These are phyloP conservation scores for Colletotrichum higginsianum DNA, from an alignment of 2,329 filamentous ascomycete genomes.

Conservation along the genomic window DNA sequence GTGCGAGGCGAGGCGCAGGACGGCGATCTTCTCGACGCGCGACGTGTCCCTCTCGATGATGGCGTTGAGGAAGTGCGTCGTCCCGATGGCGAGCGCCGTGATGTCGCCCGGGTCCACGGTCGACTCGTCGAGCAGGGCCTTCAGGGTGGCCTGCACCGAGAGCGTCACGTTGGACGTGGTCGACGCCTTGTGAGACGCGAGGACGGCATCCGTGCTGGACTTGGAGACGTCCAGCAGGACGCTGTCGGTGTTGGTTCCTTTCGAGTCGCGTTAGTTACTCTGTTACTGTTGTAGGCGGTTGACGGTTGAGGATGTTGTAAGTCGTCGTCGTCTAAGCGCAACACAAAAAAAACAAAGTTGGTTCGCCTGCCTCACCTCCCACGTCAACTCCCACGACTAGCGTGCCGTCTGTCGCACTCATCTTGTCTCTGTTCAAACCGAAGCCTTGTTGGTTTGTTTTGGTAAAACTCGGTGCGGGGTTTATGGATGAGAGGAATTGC, in stretches of 20 bases:
- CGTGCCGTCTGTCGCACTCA: constrained; percentile 33
- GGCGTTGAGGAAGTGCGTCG: constrained; percentile 73
- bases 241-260: constrained; percentile 68
- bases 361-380: constrained; percentile 31
- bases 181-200: constrained; percentile 58
- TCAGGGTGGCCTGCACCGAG: constrained; percentile 63
- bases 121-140: constrained; percentile 56
- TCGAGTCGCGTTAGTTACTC: background rate
- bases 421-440: constrained; percentile 15
- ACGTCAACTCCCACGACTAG: constrained; percentile 43
- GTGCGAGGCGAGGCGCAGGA: constrained; percentile 68
- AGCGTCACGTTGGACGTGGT: constrained; percentile 64
- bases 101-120: constrained; percentile 54
- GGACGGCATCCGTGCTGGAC: constrained; percentile 34
- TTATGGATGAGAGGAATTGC: background rate
- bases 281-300: too few species aligned
- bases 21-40: constrained; percentile 65
- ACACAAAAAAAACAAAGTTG: too few species aligned
- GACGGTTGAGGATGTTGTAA: too few species aligned
- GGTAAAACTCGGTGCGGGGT: background rate
- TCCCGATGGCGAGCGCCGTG: constrained; percentile 67
- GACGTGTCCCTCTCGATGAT: constrained; percentile 67
- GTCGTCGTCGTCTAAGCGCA: too few species aligned
- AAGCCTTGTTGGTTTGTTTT: background rate
- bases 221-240: constrained; percentile 60